A percentile compares a stretch with the other conserved stretches of the same genome.
Conservation (phyloP, 106 monocot species). For the Acanthochlamys bracteata region DNA sequence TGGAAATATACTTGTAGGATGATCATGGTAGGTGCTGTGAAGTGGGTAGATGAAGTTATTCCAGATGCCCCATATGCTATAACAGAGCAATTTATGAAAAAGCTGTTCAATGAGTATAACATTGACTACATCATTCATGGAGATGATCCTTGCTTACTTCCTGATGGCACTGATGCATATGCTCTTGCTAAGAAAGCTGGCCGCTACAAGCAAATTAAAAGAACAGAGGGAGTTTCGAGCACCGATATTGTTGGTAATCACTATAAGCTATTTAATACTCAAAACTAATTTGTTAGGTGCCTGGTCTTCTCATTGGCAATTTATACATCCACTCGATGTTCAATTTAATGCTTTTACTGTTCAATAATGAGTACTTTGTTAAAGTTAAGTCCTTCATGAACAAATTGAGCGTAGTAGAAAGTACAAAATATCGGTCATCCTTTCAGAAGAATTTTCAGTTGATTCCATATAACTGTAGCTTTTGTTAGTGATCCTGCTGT, state of each 20-base stretch:
- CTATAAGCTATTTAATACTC: neutral
- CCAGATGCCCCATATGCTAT: slow-evolving; percentile 96
- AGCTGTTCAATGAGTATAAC: slow-evolving; percentile 60
- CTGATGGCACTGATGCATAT: slow-evolving; percentile 96
- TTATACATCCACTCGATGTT: too few species aligned
- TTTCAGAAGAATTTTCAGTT: too few species aligned
- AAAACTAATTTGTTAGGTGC: too few species aligned
- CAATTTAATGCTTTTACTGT: too few species aligned
- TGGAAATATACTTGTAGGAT: slow-evolving; percentile 30
- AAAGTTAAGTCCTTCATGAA: too few species aligned
- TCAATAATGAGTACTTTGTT: too few species aligned
- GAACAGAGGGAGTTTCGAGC: slow-evolving; percentile 88
- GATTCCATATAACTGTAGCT: too few species aligned
- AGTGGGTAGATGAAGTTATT: slow-evolving; percentile 96
- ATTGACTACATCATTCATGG: slow-evolving; percentile 87
- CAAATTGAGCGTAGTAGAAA: too few species aligned
- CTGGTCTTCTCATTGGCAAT: too few species aligned
- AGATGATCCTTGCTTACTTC: slow-evolving; percentile 75
- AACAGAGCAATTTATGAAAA: slow-evolving; percentile 93
- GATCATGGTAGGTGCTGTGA: slow-evolving; percentile 92
- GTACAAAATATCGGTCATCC: too few species aligned
- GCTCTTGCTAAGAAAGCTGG: slow-evolving; percentile 91
- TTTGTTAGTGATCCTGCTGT: too few species aligned
- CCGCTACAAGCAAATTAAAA: slow-evolving; percentile 74
- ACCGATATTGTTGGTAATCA: slow-evolving; percentile 83